A percentile compares a stretch with the other conserved stretches of the same genome.
Conservation (phyloP, 345 rosid species). For the Angophora floribunda region DNA sequence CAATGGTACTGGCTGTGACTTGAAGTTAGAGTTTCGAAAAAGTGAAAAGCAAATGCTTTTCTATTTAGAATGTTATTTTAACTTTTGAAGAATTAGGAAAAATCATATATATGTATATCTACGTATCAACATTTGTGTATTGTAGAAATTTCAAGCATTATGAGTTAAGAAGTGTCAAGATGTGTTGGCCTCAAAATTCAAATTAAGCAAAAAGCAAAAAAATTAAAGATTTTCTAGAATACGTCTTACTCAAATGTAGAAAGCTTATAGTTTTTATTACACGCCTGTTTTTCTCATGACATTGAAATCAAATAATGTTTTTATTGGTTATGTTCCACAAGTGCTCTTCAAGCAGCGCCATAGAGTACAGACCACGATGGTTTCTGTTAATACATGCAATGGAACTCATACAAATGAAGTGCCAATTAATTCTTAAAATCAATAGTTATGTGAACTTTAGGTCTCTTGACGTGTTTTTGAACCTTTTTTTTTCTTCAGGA, state of each 20-base stretch:
- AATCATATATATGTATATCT: neutral
- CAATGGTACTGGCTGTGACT: neutral
- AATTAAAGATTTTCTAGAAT: accelerated
- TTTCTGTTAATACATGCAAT: neutral
- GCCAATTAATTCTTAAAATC: neutral
- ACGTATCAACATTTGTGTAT: neutral
- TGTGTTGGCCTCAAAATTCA: neutral
- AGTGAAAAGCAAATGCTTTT: neutral
- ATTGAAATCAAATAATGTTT: neutral
- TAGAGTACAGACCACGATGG: neutral
- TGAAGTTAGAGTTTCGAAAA: neutral
- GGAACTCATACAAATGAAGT: neutral
- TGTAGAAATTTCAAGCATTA: neutral
- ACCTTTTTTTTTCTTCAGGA: neutral
- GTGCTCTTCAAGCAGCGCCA: neutral
- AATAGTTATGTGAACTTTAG: neutral
- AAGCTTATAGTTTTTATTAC: neutral
- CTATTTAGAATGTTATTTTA: neutral
- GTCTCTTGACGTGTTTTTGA: neutral
- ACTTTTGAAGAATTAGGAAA: neutral
- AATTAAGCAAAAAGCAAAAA: neutral
- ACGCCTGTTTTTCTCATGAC: neutral
- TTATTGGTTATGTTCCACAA: neutral
- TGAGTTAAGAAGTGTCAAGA: neutral
- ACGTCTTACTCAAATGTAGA: neutral